A percentile compares a stretch with the other conserved stretches of the same genome.
Evolutionary conservation across 2,329 filamentous ascomycete genomes (phyloP).

Genomic region (Gaeumannomyces sp.): DNA sequence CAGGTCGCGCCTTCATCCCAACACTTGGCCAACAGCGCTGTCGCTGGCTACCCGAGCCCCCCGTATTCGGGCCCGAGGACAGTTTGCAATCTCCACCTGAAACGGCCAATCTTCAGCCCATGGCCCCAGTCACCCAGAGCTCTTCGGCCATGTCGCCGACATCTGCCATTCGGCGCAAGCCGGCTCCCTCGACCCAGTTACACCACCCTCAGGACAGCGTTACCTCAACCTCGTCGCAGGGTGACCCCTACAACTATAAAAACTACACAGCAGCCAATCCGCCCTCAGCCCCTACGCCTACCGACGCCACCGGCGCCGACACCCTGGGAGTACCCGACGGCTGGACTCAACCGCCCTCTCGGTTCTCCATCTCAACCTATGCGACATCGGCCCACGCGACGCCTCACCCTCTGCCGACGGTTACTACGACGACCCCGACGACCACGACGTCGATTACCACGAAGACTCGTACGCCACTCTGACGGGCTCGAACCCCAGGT

Average conservation of each 20-base stretch:
- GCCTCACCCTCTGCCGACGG: constrained; percentile 8
- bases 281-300: constrained; percentile 15
- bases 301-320: constrained; percentile 9
- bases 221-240: constrained; percentile 15
- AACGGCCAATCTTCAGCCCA: background rate
- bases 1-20: constrained; percentile 31
- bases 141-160: background rate
- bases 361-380: constrained; percentile 60
- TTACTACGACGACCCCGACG: constrained; percentile 10
- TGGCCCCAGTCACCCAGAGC: background rate
- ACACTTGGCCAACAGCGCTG: constrained; percentile 7
- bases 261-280: constrained; percentile 15
- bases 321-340: constrained; percentile 25
- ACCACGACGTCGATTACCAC: constrained; percentile 3
- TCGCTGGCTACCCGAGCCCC: constrained; percentile 31
- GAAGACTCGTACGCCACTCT: background rate
- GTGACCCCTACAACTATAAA: constrained; percentile 17
- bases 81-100: background rate
- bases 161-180: constrained; percentile 4
- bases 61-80: constrained; percentile 24
- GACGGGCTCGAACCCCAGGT: background rate
- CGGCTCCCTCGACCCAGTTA: constrained; percentile 4
- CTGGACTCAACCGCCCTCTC: constrained; percentile 49
- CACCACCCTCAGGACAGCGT: constrained; percentile 13
- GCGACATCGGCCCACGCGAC: constrained; percentile 43